Evolutionary conservation across 2,329 filamentous ascomycete genomes (phyloP), one percentile per base, ranked within the genome.

Genomic region (Cordyceps cicadae): DNA sequence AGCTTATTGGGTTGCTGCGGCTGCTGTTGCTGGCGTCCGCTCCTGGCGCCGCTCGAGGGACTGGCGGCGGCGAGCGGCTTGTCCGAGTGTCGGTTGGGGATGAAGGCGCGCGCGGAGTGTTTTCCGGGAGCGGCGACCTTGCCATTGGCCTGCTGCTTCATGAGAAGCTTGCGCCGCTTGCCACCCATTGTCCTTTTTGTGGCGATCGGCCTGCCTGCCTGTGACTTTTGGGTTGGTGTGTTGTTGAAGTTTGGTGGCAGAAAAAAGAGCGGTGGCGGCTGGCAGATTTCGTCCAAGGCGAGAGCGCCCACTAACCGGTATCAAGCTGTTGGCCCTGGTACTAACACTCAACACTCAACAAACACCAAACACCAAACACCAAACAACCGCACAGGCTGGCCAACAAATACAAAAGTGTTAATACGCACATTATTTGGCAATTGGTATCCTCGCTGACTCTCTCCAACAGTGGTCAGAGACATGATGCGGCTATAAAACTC

Each of bases 61-160:
- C 58, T 41, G 1, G 58, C 58, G 29, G 58, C 50, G 15, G 58
- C 26, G 50, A 54, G 58, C 2, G 58, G 58, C 58, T 48, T 60
- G 58, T 60, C 58, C 14, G 58, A 60, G 41, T 60, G 58, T 6
- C 58, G 58, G 39, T 60, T 54, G 29, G 58, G 58, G 50, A 60
- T 60, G 6, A 53, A 53, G 24, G 49, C 57, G 21, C 41, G 48
- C 39, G 49, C 26, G 49, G 34, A 37, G 34, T 8, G 12, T 37
- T 14, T 37, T 9, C 34, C 34, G 5, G 34, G 6, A 11, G 34
- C 34, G 34, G 34, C 6, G 11, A 26, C 29, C 7, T 32, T 39
- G 24, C 41, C 43, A n/a, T 17, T n/a, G 26, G 43, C 48, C 24
- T 51, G 39, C 49, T 59, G 57, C 39, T 52, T 51, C 29, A 52